Evolutionary conservation across 805 yeast species (phyloP), one percentile per base, ranked within the genome.

Genomic region (Novakomyces olei): DNA sequence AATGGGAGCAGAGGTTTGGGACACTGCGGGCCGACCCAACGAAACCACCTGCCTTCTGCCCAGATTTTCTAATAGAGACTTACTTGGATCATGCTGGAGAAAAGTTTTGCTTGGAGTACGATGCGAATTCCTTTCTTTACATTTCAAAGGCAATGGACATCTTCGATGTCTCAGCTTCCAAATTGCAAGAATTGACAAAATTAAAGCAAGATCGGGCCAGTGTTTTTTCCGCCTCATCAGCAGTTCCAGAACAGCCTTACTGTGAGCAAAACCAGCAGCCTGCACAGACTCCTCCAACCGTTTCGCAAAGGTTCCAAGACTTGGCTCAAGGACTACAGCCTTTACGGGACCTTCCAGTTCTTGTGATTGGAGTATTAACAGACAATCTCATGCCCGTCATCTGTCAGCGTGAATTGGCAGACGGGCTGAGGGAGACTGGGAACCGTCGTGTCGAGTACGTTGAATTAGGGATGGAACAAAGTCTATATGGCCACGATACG

Each of bases 51-150:
- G 92, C 92, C 0, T 57, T 83, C 20, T 83, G 95, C 50, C 92
- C 95, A 0, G 95, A 83, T 47, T 83, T 80, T 49, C 54, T 81
- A 38, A 83, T 83, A 31, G 95, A 83, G 50, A 83, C 93, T 1
- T 83, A 83, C 44, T 58, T 83, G 44, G 95, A 83, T 49, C 94
- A 83, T 50, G 92, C 81, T 33, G 95, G 95, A 5, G 92, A 78
- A 49, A 83, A 83, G 59, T 81, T 83, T 59, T 78, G 92, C 40
- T 50, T 78, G 37, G 91, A 81, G 47, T 81, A 76, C 51, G 95
- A 81, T 50, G 76, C 95, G 23, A 81, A 81, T 49, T 80, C 93
- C 4, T 63, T 83, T 43, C 59, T 81, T 32, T 81, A 83, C 50
- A 68, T 83, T 8, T 75, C 83, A 38, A 83, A 83, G 51, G 93